A percentile compares a stretch with the other conserved stretches of the same genome.
Conservation (phyloP, 2,329 filamentous ascomycete genomes). For the Thielaviopsis euricoi region DNA sequence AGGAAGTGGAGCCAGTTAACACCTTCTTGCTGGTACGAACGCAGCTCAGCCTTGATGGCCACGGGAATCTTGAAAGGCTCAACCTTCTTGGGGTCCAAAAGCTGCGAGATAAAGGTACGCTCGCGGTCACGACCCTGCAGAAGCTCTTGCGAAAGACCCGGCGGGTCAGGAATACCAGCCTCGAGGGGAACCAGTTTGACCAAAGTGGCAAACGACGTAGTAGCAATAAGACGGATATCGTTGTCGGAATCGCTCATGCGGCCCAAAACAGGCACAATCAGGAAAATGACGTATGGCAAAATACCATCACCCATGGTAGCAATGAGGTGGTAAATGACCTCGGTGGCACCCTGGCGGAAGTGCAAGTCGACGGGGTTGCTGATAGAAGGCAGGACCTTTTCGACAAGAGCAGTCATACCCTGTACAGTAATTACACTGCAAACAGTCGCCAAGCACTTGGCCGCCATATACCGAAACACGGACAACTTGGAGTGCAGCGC, state of each 20-base stretch:
- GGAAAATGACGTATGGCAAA: slow-evolving; percentile 93
- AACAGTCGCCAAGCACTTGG: slow-evolving; percentile 91
- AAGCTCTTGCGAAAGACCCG: slow-evolving; percentile 75
- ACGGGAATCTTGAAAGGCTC: slow-evolving; percentile 88
- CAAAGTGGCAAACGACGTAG: slow-evolving; percentile 89
- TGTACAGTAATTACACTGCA: slow-evolving; percentile 93
- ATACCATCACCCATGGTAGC: slow-evolving; percentile 96
- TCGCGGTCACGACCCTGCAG: slow-evolving; percentile 84
- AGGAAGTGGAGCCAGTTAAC: slow-evolving; percentile 98
- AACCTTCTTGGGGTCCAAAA: slow-evolving; percentile 92
- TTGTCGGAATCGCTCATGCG: slow-evolving; percentile 98
- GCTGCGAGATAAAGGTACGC: slow-evolving; percentile 89
- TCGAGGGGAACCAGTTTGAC: slow-evolving; percentile 95
- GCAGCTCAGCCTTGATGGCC: slow-evolving; percentile 88
- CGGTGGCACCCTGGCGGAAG: slow-evolving; percentile 82
- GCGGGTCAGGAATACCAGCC: slow-evolving; percentile 91
- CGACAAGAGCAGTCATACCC: slow-evolving; percentile 89
- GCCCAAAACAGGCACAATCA: slow-evolving; percentile 90
- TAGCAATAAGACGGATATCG: slow-evolving; percentile 83
- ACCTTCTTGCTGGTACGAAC: slow-evolving; percentile 95
- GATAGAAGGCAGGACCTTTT: slow-evolving; percentile 82
- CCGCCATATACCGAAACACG: slow-evolving; percentile 88
- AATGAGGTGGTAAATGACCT: slow-evolving; percentile 92
- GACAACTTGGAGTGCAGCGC: slow-evolving; percentile 78
- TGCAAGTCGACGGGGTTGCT: slow-evolving; percentile 79